Percentiles rank a stretch among this genome's conserved stretches.
Evolutionary conservation across 495 filamentous ascomycete genomes (phyloP).

Genomic region (Penicillium taxi): DNA sequence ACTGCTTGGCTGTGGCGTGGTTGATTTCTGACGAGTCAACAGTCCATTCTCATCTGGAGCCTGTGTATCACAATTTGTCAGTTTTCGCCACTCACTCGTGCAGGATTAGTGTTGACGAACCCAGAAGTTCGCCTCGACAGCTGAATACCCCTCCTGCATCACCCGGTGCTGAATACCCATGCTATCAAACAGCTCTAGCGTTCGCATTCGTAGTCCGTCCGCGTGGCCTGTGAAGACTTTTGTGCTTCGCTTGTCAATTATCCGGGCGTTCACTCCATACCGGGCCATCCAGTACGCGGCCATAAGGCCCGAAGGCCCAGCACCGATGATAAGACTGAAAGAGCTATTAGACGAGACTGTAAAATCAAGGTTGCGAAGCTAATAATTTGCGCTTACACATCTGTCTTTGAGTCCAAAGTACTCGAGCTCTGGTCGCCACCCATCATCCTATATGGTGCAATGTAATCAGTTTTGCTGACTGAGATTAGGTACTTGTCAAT

Average conservation of each 20-base stretch:
- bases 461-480: too few relatives aligned
- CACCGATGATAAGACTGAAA: constrained; percentile 49
- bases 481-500: too few relatives aligned
- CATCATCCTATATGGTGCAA: too few relatives aligned
- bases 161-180: constrained; percentile 55
- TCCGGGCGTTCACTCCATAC: constrained; percentile 49
- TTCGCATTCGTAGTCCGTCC: constrained; percentile 53
- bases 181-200: constrained; percentile 57
- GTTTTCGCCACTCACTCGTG: too few relatives aligned
- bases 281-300: constrained; percentile 55
- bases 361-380: background rate
- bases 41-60: constrained; percentile 36
- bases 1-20: constrained; percentile 45
- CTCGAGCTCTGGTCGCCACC: too few relatives aligned
- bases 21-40: constrained; percentile 40
- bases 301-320: constrained; percentile 62
- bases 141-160: constrained; percentile 52
- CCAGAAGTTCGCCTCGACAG: constrained; percentile 36
- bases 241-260: constrained; percentile 53
- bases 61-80: constrained; percentile 6
- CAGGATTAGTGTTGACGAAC: constrained; percentile 13
- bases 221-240: constrained; percentile 52
- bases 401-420: constrained; percentile 1
- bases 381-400: too few relatives aligned
- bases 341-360: background rate